Conservation (phyloP, 2,329 filamentous ascomycete genomes). For the Ophiocordyceps polyrhachis-furcata region DNA sequence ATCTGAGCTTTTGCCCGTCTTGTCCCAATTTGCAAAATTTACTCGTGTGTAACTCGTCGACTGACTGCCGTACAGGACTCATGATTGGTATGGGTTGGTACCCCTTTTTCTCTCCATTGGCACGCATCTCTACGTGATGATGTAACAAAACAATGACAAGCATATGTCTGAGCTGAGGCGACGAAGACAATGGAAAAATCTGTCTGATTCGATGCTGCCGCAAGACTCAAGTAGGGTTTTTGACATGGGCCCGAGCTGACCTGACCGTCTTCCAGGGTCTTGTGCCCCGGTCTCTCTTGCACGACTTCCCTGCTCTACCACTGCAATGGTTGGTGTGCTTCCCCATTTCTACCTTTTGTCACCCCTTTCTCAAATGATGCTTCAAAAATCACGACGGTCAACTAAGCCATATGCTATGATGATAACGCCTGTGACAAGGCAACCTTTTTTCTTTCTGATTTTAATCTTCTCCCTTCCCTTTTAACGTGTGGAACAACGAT, state of each 20-base stretch:
- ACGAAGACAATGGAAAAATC: constrained; percentile 16
- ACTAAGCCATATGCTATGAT: constrained; percentile 28
- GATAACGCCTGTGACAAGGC: constrained; percentile 28
- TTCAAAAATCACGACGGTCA: constrained; percentile 28
- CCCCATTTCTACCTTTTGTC: neutral
- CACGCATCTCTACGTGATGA: constrained; percentile 50
- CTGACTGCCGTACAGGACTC: constrained; percentile 1
- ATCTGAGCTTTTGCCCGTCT: constrained; percentile 18
- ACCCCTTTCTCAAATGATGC: constrained; percentile 17
- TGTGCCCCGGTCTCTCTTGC: neutral
- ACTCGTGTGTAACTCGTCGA: neutral
- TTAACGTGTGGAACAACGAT: neutral
- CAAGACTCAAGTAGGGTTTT: neutral
- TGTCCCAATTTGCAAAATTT: neutral
- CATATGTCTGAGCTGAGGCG: constrained; percentile 79
- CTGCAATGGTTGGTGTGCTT: constrained; percentile 1
- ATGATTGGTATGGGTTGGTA: neutral
- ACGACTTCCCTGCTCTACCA: neutral
- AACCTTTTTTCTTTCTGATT: constrained; percentile 13
- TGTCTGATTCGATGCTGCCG: neutral
- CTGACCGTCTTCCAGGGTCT: neutral
- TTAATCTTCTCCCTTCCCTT: neutral
- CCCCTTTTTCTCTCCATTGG: neutral
- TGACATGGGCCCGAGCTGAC: neutral
- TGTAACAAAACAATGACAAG: constrained; percentile 70